Percentiles rank a stretch among this genome's conserved stretches.
phyloP scores from a whole-genome alignment of 345 rosid species.

The Rhizophora apiculata region DNA sequence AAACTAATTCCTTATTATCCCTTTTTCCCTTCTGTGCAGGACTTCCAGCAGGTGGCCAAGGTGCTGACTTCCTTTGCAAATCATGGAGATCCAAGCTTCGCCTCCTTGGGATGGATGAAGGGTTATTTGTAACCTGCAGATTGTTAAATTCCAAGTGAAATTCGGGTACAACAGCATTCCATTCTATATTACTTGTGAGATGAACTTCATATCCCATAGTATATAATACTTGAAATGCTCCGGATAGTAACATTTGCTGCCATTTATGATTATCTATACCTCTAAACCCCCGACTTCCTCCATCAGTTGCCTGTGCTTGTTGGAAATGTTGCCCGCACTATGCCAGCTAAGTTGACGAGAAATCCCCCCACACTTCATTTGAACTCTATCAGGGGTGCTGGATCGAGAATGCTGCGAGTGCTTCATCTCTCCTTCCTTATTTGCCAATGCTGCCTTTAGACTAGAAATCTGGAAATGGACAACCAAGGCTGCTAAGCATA shows the following conservation, averaged over 20 bases:
- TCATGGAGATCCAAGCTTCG: slow-evolving; percentile 30
- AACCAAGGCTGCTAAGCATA: neutral
- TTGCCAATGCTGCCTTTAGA: slow-evolving; percentile 30
- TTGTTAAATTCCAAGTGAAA: neutral
- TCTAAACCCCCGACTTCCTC: slow-evolving; percentile 10
- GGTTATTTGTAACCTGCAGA: slow-evolving; percentile 17
- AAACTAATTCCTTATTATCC: slow-evolving; percentile 21
- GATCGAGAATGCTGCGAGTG: slow-evolving; percentile 21
- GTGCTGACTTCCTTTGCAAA: slow-evolving; percentile 12
- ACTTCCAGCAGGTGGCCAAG: slow-evolving; percentile 15
- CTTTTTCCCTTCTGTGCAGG: slow-evolving; percentile 22
- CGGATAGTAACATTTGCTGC: neutral
- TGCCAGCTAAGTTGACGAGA: slow-evolving; percentile 25
- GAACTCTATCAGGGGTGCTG: slow-evolving; percentile 26
- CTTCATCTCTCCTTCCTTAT: slow-evolving; percentile 24
- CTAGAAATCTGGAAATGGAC: slow-evolving; percentile 20
- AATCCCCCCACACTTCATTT: slow-evolving; percentile 12
- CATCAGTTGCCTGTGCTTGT: slow-evolving; percentile 5
- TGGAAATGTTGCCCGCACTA: slow-evolving; percentile 4
- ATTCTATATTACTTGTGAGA: neutral
- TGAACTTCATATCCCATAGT: no score
- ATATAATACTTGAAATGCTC: no score
- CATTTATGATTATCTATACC: slow-evolving; percentile 5
- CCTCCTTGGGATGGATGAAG: slow-evolving; percentile 12
- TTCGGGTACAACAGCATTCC: neutral